These are phyloP conservation scores for Nematocida sp. DNA, from an alignment of 371 early-diverging fungal genomes.

Conservation along the genomic window DNA sequence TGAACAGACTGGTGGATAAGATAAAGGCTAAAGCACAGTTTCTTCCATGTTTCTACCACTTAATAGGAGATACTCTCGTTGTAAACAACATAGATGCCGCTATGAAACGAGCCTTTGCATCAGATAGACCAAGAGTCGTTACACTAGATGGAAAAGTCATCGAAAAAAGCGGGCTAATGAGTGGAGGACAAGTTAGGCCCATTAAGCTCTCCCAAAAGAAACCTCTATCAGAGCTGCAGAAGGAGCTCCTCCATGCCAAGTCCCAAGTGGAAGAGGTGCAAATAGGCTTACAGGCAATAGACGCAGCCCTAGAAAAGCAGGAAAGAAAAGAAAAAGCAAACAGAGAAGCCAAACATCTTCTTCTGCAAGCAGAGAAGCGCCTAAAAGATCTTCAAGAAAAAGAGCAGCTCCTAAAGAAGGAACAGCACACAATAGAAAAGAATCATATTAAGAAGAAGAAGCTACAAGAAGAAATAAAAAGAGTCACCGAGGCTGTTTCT, in stretches of 20 bases:
- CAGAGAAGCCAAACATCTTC: not conserved
- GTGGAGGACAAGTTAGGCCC: slow-evolving; percentile 9
- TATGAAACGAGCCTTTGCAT: slow-evolving; percentile 77
- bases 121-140: slow-evolving; percentile 79
- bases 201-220: slow-evolving; percentile 63
- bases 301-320: slow-evolving; percentile 18
- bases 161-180: slow-evolving; percentile 89
- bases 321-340: slow-evolving; percentile 3
- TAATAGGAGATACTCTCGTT: slow-evolving; percentile 82
- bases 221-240: slow-evolving; percentile 68
- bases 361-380: not conserved
- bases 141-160: slow-evolving; percentile 89
- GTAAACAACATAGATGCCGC: slow-evolving; percentile 81
- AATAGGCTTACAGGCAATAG: slow-evolving; percentile 10
- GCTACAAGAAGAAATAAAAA: slow-evolving; percentile 68
- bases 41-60: slow-evolving; percentile 80
- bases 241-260: slow-evolving; percentile 67
- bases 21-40: slow-evolving; percentile 74
- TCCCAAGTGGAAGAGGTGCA: slow-evolving; percentile 26
- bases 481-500: slow-evolving; percentile 62
- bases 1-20: slow-evolving; percentile 77
- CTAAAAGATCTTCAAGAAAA: not conserved
- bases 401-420: slow-evolving; percentile 70
- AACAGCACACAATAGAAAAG: slow-evolving; percentile 71
- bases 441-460: slow-evolving; percentile 70